Percentiles rank a stretch among this genome's conserved stretches.
Conservation (phyloP, 2,329 filamentous ascomycete species). For the Plenodomus biglobosus region DNA sequence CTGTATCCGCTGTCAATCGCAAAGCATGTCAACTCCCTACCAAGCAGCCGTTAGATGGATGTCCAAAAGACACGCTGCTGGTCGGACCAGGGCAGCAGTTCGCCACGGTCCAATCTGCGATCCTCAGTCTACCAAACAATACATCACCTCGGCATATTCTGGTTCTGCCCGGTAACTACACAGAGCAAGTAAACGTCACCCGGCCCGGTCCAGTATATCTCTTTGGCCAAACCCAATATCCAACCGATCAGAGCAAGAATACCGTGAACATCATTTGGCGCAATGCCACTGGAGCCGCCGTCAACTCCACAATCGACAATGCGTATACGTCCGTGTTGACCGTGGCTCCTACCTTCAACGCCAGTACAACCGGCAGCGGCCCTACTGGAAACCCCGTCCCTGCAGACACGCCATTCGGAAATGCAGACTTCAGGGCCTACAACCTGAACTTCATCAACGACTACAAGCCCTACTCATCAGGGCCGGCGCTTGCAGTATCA, state of each 20-base stretch:
- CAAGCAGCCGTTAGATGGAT: constrained; percentile 42
- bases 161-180: constrained; percentile 62
- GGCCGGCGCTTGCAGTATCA: constrained; percentile 62
- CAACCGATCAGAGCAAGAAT: constrained; percentile 52
- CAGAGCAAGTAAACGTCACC: constrained; percentile 67
- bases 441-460: constrained; percentile 68
- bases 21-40: constrained; percentile 44
- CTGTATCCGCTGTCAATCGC: constrained; percentile 19
- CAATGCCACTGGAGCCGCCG: constrained; percentile 54
- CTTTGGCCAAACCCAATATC: constrained; percentile 58
- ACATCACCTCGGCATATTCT: constrained; percentile 57
- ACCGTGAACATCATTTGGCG: constrained; percentile 61
- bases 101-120: constrained; percentile 51
- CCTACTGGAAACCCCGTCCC: constrained; percentile 64
- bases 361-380: constrained; percentile 63
- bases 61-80: constrained; percentile 39
- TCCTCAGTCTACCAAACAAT: constrained; percentile 51
- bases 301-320: constrained; percentile 57
- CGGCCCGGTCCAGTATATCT: constrained; percentile 62
- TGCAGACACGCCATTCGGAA: constrained; percentile 63
- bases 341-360: constrained; percentile 64
- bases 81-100: constrained; percentile 30
- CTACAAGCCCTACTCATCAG: constrained; percentile 55
- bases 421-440: constrained; percentile 64
- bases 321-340: constrained; percentile 64